Conservation (phyloP, 169 alveolate genomes). For the Eimeria zaria region DNA sequence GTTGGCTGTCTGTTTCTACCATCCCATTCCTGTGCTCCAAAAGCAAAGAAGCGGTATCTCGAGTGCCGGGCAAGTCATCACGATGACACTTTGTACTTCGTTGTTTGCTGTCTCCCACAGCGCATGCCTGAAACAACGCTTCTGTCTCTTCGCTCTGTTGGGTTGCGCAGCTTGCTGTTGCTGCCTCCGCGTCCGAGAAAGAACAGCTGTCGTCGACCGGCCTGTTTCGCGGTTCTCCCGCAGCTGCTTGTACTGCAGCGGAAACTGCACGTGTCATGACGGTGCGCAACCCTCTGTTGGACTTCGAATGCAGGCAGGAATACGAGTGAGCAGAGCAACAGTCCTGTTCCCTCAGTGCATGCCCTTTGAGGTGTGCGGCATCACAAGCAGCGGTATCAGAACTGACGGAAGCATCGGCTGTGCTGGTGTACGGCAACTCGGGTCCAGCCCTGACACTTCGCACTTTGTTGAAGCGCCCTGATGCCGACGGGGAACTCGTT, state of each 20-base stretch:
- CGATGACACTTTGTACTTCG: background rate
- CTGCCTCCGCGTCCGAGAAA: background rate
- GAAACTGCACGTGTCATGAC: background rate
- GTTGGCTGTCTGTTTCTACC: background rate
- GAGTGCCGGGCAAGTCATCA: background rate
- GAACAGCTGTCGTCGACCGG: background rate
- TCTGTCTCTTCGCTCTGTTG: background rate
- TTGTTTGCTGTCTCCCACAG: background rate
- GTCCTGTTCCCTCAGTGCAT: too few species aligned
- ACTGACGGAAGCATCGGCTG: background rate
- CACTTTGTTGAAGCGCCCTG: conserved; percentile 9
- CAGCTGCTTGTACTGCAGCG: background rate
- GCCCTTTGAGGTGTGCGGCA: background rate
- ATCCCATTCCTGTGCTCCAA: background rate
- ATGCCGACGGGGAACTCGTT: background rate
- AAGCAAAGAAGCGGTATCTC: background rate
- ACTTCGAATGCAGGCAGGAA: background rate
- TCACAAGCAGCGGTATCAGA: background rate
- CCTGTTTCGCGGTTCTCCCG: background rate
- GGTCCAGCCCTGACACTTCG: background rate
- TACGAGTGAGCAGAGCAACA: background rate
- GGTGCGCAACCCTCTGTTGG: background rate
- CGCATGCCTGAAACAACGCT: background rate
- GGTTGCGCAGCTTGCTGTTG: background rate
- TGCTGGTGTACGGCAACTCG: background rate